These are phyloP conservation scores for Ilex aquifolium DNA, from an alignment of 257 asterid species.

Conservation along the genomic window DNA sequence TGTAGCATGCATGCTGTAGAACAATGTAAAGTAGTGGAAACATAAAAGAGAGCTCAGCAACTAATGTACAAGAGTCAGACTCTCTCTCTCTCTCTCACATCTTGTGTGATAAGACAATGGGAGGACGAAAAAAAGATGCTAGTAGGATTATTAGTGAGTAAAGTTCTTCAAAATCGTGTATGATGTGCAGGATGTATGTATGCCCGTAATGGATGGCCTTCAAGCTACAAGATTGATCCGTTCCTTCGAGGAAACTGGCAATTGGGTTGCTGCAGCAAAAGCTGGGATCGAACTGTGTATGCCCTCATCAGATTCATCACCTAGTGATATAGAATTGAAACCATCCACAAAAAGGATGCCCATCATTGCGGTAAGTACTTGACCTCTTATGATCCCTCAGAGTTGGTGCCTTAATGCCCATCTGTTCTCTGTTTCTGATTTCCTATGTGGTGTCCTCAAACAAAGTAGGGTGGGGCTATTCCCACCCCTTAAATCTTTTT, in stretches of 20 bases:
- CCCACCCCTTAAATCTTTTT: too few relatives aligned
- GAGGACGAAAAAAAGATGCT: background rate
- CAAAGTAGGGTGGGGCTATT: too few relatives aligned
- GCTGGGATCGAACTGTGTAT: conserved; percentile 57
- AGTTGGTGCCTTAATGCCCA: background rate
- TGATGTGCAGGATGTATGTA: conserved; percentile 68
- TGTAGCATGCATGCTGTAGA: too few relatives aligned
- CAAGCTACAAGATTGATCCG: conserved; percentile 79
- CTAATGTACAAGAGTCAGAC: too few relatives aligned
- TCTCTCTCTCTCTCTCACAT: too few relatives aligned
- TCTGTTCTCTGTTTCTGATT: background rate
- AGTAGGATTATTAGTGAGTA: too few relatives aligned
- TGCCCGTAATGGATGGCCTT: conserved; percentile 94
- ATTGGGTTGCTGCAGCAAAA: conserved; percentile 68
- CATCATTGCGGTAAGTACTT: conserved; percentile 59
- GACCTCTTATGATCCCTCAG: background rate
- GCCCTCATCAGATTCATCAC: conserved; percentile 29
- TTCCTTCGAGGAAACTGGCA: conserved; percentile 77
- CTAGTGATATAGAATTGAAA: conserved; percentile 12
- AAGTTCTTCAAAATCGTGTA: background rate
- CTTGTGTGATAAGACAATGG: too few relatives aligned
- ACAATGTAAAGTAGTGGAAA: too few relatives aligned
- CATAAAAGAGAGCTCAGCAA: too few relatives aligned
- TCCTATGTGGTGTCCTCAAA: background rate
- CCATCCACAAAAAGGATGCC: conserved; percentile 47